Evolutionary conservation across 257 asterid genomes (phyloP), one percentile per base, ranked within the genome.

Genomic region (Solanum sejunctum): DNA sequence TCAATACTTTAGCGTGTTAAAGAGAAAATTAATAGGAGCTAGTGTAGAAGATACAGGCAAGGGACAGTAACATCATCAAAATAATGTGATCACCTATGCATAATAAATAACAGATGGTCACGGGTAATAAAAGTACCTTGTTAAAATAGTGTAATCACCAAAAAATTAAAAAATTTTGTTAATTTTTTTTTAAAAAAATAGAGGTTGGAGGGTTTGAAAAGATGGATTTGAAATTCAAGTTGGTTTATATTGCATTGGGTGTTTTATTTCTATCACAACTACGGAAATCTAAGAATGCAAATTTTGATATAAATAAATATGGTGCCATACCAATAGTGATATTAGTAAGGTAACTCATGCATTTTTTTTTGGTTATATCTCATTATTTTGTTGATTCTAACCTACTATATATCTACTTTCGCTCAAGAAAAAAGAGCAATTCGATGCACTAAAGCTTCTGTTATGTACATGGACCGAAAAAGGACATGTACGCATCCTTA

Each of bases 71-170:
- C 63, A 57, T 57, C 63, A 61, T 11, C 69, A 61, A 21, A 61
- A 61, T 61, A 61, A 36, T 5, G 17, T 61, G 69, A 61, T 61
- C 4, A 61, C 39, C 17, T 0, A 61, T 10, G 21, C 26, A 61
- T 61, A 21, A 61, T 21, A 61, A 61, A 4, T 36, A 60, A 60
- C 69, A 21, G 8, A 21, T 61, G 36, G 36, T 61, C 36, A 61
- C 69, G 23, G 17, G 23, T 61, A 61, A 21, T 16, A 2, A 61
- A 61, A 28, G 39, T 16, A 92, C 97, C 93, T 87, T 26, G 26
- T 26, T 26, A 26, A 26, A 26, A 26, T 26, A 26, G 26, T 26
- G 26, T 26, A 1, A 26, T 26, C 28, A 1, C 32, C 32, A 28
- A 28, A 28, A 28, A 28, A 28, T 28, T 28, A 28, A 28, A 28